A percentile compares a stretch with the other conserved stretches of the same genome.
These are phyloP conservation scores for Triticum monococcum DNA, from an alignment of 176 grass and related monocot species.

Conservation along the genomic window DNA sequence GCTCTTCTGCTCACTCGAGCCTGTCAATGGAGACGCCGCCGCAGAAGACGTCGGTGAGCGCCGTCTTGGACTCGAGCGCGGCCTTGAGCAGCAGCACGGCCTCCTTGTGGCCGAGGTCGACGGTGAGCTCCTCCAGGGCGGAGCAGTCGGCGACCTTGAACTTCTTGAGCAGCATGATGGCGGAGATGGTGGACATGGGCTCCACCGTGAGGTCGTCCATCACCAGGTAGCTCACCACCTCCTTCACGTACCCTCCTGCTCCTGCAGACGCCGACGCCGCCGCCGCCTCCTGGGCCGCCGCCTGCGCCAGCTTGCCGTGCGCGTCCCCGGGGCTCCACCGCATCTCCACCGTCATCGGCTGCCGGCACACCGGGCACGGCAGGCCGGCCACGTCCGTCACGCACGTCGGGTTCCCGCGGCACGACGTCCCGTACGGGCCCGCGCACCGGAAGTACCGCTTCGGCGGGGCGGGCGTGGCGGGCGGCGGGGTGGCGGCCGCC, in stretches of 20 bases:
- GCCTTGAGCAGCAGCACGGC: constrained; percentile 51
- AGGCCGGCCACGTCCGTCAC: constrained; percentile 37
- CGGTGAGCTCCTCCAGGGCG: constrained; percentile 44
- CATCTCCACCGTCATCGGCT: constrained; percentile 44
- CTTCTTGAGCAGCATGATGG: constrained; percentile 63
- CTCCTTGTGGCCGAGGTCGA: constrained; percentile 32
- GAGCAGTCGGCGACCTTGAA: constrained; percentile 51
- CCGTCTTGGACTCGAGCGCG: constrained; percentile 41
- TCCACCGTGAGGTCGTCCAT: constrained; percentile 64
- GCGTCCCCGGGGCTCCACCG: constrained; percentile 30
- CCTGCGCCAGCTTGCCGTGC: constrained; percentile 13
- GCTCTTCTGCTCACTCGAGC: neutral
- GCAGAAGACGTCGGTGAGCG: constrained; percentile 57
- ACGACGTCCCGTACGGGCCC: neutral
- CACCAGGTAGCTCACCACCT: constrained; percentile 50
- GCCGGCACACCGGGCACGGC: constrained; percentile 40
- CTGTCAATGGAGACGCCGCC: constrained; percentile 40
- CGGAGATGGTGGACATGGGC: constrained; percentile 73
- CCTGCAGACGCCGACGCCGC: neutral
- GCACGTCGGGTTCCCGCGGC: constrained; percentile 17
- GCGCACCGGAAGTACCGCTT: constrained; percentile 40
- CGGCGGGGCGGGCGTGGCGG: neutral
- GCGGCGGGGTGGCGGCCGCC: neutral
- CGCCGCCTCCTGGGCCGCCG: constrained; percentile 10
- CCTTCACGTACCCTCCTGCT: constrained; percentile 51